These are phyloP conservation scores for Chaetoceros muelleri DNA, from an alignment of 108 stramenopile species.

Conservation along the genomic window DNA sequence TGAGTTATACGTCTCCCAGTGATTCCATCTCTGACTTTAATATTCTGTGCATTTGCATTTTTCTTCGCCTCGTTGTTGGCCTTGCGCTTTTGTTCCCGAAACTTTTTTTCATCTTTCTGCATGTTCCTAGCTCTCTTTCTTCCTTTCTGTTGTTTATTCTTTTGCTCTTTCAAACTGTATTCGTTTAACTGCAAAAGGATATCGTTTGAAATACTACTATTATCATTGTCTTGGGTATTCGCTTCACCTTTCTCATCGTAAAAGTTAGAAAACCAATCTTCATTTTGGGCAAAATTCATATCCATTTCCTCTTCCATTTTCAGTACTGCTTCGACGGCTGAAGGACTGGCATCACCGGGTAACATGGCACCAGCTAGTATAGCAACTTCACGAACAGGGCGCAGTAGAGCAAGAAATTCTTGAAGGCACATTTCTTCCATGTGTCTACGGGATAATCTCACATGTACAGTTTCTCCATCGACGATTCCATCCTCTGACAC, in stretches of 20 bases:
- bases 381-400: constrained; percentile 75
- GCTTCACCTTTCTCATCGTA: constrained; percentile 25
- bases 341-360: constrained; percentile 72
- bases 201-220: constrained; percentile 8
- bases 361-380: constrained; percentile 71
- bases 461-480: constrained; percentile 25
- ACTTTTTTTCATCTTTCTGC: constrained; percentile 49
- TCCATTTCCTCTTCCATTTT: constrained; percentile 36
- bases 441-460: constrained; percentile 32
- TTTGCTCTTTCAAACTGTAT: constrained; percentile 45
- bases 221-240: constrained; percentile 7
- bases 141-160: constrained; percentile 69
- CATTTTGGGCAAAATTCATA: constrained; percentile 5
- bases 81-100: constrained; percentile 48
- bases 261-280: constrained; percentile 30
- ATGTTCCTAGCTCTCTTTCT: constrained; percentile 55
- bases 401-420: constrained; percentile 52
- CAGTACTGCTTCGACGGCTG: constrained; percentile 46
- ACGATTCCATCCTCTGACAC: constrained; percentile 6
- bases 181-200: constrained; percentile 23
- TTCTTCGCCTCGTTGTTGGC: constrained; percentile 24
- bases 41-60: constrained; percentile 14
- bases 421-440: constrained; percentile 50
- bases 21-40: constrained; percentile 61
- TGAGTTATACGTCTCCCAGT: constrained; percentile 70